These are phyloP conservation scores for Sodiomyces alkalinus DNA, from an alignment of 2,329 filamentous ascomycete genomes.

Conservation along the genomic window DNA sequence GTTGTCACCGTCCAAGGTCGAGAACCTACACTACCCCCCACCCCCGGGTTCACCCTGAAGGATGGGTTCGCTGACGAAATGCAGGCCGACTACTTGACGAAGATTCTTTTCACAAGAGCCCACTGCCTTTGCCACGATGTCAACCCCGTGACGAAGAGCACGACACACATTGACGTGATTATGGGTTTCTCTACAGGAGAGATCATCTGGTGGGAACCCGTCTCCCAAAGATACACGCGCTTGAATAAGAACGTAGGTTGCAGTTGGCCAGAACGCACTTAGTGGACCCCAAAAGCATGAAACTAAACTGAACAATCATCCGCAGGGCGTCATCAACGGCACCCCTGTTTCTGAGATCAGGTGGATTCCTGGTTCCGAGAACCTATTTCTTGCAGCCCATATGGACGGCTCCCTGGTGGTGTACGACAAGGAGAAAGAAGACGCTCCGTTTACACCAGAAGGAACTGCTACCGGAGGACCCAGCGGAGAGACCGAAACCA, in stretches of 20 bases:
- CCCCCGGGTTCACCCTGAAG: too few relatives aligned
- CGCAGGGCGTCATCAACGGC: conserved; percentile 70
- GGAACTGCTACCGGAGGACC: conserved; percentile 22
- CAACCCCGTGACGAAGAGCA: conserved; percentile 66
- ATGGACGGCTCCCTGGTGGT: conserved; percentile 84
- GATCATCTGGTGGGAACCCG: conserved; percentile 96
- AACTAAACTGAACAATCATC: conserved; percentile 6
- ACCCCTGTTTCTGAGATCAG: conserved; percentile 75
- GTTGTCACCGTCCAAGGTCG: conserved; percentile 23
- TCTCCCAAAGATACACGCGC: conserved; percentile 87
- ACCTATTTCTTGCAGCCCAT: conserved; percentile 79
- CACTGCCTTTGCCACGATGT: conserved; percentile 92
- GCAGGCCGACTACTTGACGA: conserved; percentile 78
- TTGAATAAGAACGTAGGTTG: conserved; percentile 78
- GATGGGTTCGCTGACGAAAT: conserved; percentile 6
- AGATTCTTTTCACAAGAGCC: conserved; percentile 92
- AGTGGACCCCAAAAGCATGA: neutral
- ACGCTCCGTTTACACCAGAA: conserved; percentile 63
- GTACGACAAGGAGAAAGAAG: conserved; percentile 96
- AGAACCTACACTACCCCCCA: too few relatives aligned
- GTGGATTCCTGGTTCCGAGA: conserved; percentile 92
- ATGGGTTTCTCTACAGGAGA: conserved; percentile 95
- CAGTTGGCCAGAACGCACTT: neutral
- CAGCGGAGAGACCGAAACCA: conserved; percentile 14
- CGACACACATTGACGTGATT: conserved; percentile 73